These are phyloP conservation scores for Apiospora marii DNA, from an alignment of 2,329 filamentous ascomycete genomes.

Conservation along the genomic window DNA sequence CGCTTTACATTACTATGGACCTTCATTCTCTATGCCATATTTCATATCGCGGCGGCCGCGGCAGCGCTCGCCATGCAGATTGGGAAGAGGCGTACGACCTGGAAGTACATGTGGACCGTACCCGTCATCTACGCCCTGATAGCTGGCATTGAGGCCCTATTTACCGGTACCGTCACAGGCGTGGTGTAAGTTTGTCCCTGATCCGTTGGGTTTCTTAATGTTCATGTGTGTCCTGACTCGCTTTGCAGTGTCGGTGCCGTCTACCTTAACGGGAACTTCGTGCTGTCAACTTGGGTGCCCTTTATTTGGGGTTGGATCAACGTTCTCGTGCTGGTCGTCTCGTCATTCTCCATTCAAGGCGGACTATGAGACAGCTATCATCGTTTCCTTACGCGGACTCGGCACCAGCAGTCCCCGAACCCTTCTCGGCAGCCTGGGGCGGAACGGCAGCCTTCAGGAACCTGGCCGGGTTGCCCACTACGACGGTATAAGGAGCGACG, in stretches of 20 bases:
- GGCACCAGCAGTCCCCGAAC: not conserved
- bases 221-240: not conserved
- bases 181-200: constrained; percentile 64
- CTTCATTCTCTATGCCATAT: constrained; percentile 76
- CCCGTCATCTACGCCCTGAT: constrained; percentile 75
- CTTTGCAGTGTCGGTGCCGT: constrained; percentile 73
- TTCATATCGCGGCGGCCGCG: constrained; percentile 75
- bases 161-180: constrained; percentile 84
- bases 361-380: constrained; percentile 66
- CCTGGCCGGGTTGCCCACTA: constrained; percentile 72
- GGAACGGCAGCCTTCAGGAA: constrained; percentile 50
- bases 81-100: constrained; percentile 59
- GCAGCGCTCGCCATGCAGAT: constrained; percentile 79
- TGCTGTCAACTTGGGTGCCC: constrained; percentile 95
- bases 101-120: constrained; percentile 74
- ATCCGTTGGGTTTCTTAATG: not conserved
- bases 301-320: constrained; percentile 89
- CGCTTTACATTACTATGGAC: constrained; percentile 90
- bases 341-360: constrained; percentile 92
- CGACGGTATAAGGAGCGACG: constrained; percentile 69
- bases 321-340: constrained; percentile 81
- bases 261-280: constrained; percentile 82
- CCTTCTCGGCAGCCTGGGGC: not conserved
- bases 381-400: not conserved
- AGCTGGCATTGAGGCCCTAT: constrained; percentile 77